Percentiles rank a stretch among this genome's conserved stretches.
Conservation (phyloP, 345 rosid species). For the Populus euphratica region DNA sequence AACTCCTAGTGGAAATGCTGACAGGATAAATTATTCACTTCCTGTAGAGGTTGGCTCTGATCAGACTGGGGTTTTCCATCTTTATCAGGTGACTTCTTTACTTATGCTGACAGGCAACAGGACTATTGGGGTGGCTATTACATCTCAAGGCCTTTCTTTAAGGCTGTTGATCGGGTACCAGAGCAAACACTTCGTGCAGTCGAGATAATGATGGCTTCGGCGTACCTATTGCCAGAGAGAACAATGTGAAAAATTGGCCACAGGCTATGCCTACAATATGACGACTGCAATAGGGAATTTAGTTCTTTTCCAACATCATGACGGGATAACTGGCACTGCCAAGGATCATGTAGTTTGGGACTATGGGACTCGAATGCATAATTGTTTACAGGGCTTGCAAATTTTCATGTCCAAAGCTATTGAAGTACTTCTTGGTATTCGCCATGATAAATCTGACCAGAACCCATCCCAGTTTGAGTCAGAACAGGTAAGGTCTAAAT, state of each 20-base stretch:
- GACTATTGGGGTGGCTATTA: conserved; percentile 99
- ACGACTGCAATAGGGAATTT: conserved; percentile 93
- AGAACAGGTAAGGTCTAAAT: conserved; percentile 69
- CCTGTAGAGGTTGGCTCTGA: conserved; percentile 80
- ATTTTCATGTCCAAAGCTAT: conserved; percentile 95
- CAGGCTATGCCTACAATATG: conserved; percentile 67
- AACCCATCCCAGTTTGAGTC: conserved; percentile 73
- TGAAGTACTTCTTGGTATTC: conserved; percentile 78
- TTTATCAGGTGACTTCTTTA: conserved; percentile 92
- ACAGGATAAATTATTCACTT: conserved; percentile 70
- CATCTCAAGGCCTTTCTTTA: conserved; percentile 95
- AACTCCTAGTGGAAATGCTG: conserved; percentile 75
- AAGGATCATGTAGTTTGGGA: conserved; percentile 90
- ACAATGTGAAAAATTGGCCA: conserved; percentile 80
- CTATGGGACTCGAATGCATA: conserved; percentile 87
- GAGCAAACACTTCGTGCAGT: conserved; percentile 88
- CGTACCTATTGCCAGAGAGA: conserved; percentile 80
- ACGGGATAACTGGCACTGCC: conserved; percentile 96
- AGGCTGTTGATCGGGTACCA: conserved; percentile 92
- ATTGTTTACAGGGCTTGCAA: conserved; percentile 79
- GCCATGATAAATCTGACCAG: conserved; percentile 74
- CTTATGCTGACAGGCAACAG: conserved; percentile 86
- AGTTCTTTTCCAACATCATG: conserved; percentile 99
- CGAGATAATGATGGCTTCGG: conserved; percentile 82
- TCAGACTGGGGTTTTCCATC: conserved; percentile 89